These are phyloP conservation scores for Rhododendron ovatum DNA, from an alignment of 148 eudicot genomes.

Conservation along the genomic window DNA sequence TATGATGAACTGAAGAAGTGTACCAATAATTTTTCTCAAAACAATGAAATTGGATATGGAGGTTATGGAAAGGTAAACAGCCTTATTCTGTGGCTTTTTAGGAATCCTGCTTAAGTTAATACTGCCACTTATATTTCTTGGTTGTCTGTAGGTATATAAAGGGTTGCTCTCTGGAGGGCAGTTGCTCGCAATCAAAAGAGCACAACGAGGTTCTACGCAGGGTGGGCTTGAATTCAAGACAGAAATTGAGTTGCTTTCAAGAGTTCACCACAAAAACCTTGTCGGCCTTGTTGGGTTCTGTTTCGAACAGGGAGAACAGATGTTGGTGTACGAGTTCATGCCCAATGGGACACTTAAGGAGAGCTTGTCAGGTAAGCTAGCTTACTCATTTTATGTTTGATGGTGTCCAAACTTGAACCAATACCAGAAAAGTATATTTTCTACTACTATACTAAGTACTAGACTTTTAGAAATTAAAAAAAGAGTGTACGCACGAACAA, in stretches of 20 bases:
- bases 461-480: neutral
- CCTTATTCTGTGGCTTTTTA: neutral
- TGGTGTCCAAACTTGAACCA: neutral
- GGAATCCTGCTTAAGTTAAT: neutral
- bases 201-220: constrained; percentile 81
- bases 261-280: constrained; percentile 94
- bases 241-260: constrained; percentile 89
- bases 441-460: neutral
- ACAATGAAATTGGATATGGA: constrained; percentile 82
- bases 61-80: constrained; percentile 86
- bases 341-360: constrained; percentile 88
- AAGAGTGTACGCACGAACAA: neutral
- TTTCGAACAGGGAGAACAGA: constrained; percentile 84
- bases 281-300: constrained; percentile 83
- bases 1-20: constrained; percentile 84
- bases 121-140: neutral
- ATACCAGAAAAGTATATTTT: neutral
- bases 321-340: constrained; percentile 87
- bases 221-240: constrained; percentile 92
- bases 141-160: constrained; percentile 62
- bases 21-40: constrained; percentile 65
- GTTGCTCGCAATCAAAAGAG: constrained; percentile 75
- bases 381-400: neutral
- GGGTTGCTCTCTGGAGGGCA: constrained; percentile 68
- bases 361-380: constrained; percentile 58